Evolutionary conservation across 495 filamentous ascomycete genomes (phyloP), one percentile per base, ranked within the genome.

Genomic region (Rhizodiscina lignyota): DNA sequence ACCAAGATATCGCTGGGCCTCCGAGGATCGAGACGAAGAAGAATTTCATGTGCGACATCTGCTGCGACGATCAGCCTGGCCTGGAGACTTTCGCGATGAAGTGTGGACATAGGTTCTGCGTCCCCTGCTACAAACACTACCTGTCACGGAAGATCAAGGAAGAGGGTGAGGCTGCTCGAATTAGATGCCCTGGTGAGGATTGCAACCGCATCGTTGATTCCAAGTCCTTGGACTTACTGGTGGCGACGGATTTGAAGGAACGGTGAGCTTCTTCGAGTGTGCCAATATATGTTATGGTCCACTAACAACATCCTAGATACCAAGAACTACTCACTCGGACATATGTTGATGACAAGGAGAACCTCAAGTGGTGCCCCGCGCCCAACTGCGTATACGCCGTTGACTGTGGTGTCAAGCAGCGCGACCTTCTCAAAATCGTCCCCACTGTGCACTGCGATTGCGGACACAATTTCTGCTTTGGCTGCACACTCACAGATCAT

Each of bases 261-360:
- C 71, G 77, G 74, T n/a, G n/a, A n/a, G n/a, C n/a, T n/a, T n/a
- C n/a, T n/a, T n/a, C n/a, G n/a, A n/a, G n/a, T 78, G 52, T 43
- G 58, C 40, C 17, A 26, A 4, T 10, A 5, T 16, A 5, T 18
- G 19, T 23, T 28, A n/a, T n/a, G n/a, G n/a, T n/a, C n/a, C n/a
- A n/a, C 17, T 4, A 2, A 21, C 30, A 15, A 30, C 31, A 17
- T 8, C 24, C 23, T 40, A 76, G 87, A 43, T 97, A 96, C 50
- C 74, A 81, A 46, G 72, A 76, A 33, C 64, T 97, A 13, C 72
- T 97, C 18, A 92, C 78, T 38, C 70, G 91, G 40, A 96, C 89
- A 2, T 97, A 91, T 48, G 89, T 97, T 35, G 87, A 97, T 50
- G 89, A 97, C 51, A 92, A 79, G 49, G 87, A 92, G 21, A 79